Evolutionary conservation across 345 rosid genomes (phyloP), one percentile per base, ranked within the genome.

Genomic region (Camelina laxa): DNA sequence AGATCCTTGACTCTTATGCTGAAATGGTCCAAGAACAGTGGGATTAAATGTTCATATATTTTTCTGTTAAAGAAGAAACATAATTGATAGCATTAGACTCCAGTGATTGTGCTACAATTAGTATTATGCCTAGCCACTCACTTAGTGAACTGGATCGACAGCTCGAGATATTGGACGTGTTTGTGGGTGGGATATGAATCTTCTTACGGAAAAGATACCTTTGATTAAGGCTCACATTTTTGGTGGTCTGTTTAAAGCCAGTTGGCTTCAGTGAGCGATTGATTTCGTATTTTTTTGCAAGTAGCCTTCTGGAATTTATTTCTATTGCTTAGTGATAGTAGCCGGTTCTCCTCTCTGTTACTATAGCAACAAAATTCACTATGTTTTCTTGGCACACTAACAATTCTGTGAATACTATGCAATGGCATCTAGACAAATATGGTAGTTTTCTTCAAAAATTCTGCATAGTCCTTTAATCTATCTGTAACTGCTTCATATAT

Each of bases 321-420:
- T 65, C 31, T 56, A 9, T 56, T 65, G 65, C 60, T 35, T 73
- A 65, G 42, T 47, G 51, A 48, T 58, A n/a, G 36, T 42, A 66
- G 42, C 22, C 17, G 20, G 17, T 24, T 63, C 33, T 16, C 59
- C 60, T 65, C 60, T 47, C 72, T 65, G 20, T 2, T 56, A 47
- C 41, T 47, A 49, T 47, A 65, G 41, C 41, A 74, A 65, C 38
- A 65, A 24, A 27, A 44, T 5, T 55, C 27, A 33, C 33, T 42
- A 65, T 44, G 11, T 12, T 20, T 12, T 35, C 30, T 47, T 45
- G 39, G 33, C 41, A 22, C 24, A 36, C 15, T 17, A 48, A 36
- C 51, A 9, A 17, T 36, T 57, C 49, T 57, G 13, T 47, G 49
- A 44, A 20, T 48, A 16, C 3, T 24, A 16, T 16, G 45, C 9